Evolutionary conservation across 108 stramenopile genomes (phyloP), one percentile per base, ranked within the genome.

Genomic region (Discostella pseudostelligera): DNA sequence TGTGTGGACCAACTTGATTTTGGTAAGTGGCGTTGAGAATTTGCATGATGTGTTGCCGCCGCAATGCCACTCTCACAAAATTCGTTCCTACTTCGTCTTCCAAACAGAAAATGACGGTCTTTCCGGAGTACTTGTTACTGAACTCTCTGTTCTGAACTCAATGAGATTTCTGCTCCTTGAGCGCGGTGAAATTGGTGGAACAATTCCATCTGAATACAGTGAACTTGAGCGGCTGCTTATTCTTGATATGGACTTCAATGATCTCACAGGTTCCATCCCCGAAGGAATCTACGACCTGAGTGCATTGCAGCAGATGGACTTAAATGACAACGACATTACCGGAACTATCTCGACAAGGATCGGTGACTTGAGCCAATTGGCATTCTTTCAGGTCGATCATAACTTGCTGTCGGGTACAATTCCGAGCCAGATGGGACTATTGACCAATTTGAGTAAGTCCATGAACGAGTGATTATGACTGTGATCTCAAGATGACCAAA

Each of bases 181-280:
- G 56, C 72, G 82, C 47, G 87, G 87, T 8, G 39, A 68, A 11
- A 56, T 88, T 22, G 54, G 61, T 17, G 90, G 90, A 25, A 67
- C 74, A 10, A 87, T 92, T 29, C 87, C 87, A 14, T 22, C 70
- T 16, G 67, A 80, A 14, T 49, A 79, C 40, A 65, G 73, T 19
- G 24, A 50, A 9, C 47, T 51, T n/a, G 66, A 56, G 28, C 54
- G 64, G 3, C 69, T 80, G 0, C 39, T 57, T 44, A 60, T 76
- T 47, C 53, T 93, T 4, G 87, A 88, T 66, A 57, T 93, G 40
- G 83, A 88, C 44, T 87, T 82, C 59, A 89, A 93, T 56, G 26
- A 74, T 8, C 22, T 74, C 0, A 29, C 61, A 11, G 92, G 92
- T 3, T 17, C 56, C 2, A 57, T 93, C 37, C 88, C 92, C 10